Evolutionary conservation across 768 basidiomycete genomes (phyloP), one percentile per base, ranked within the genome.

Genomic region (Galerina marginata): DNA sequence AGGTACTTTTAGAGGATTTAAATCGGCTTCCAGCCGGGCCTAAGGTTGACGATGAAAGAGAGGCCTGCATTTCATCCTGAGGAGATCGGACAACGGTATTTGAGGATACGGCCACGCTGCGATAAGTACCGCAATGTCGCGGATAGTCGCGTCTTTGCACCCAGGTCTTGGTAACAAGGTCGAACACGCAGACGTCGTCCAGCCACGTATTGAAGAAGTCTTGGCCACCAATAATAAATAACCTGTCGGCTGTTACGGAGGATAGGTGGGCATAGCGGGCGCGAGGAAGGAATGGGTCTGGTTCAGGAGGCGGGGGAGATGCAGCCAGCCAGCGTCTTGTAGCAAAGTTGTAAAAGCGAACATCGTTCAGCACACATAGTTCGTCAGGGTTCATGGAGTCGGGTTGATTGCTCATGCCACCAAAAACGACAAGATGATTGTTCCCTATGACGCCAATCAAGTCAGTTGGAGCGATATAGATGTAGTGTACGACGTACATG

Each of bases 241-340:
- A 83, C 39, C 89, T 83, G 74, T 92, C 89, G 15, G 90, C 83
- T 10, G 93, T 90, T 44, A 98, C 84, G 2, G 93, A 89, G 12
- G 94, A 96, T 10, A 99, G 82, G 72, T 99, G 96, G 10, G 96
- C 96, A 71, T 99, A 99, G 63, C 97, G 89, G 23, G 95, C 88
- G 42, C 89, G 88, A 2, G 96, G 96, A 10, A 85, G 67, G 5
- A 88, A 79, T 1, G 80, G 71, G 7, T 85, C 83, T 14, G 83
- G 68, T 60, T 54, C 58, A 52, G 75, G 74, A 52, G 76, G 67
- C 36, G 75, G 73, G 63, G 75, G 72, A 10, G 70, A 65, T 46
- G 78, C 68, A 6, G 90, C 86, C 20, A 93, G 74, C 95, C 96
- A 97, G 67, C 75, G 84, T 47, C 82, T 79, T 4, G 86, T 80